Conservation (phyloP, 495 filamentous ascomycete species). For the Hypomontagnella submonticulosa region DNA sequence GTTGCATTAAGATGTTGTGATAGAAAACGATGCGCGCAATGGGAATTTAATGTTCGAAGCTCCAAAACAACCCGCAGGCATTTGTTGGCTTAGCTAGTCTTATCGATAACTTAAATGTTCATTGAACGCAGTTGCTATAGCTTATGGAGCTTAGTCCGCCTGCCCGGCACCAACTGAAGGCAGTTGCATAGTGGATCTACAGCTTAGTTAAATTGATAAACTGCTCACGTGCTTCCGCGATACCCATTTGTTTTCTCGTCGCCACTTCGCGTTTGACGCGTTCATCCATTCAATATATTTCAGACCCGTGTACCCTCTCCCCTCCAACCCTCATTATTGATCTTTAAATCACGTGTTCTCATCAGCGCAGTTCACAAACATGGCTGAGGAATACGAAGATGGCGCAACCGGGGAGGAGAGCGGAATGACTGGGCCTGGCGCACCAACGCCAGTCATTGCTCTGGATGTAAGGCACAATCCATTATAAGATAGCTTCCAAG, state of each 20-base stretch:
- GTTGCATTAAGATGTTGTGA: slow-evolving; percentile 9
- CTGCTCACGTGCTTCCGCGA: slow-evolving; percentile 49
- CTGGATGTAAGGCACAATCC: slow-evolving; percentile 74
- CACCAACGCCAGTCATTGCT: slow-evolving; percentile 87
- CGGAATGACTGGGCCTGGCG: slow-evolving; percentile 81
- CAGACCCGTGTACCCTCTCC: no score
- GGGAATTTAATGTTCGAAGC: slow-evolving; percentile 31
- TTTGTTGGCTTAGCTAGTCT: slow-evolving; percentile 18
- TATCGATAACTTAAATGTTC: slow-evolving; percentile 35
- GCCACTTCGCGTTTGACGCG: slow-evolving; percentile 44
- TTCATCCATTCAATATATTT: slow-evolving; percentile 3
- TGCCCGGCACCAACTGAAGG: not conserved
- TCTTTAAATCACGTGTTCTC: no score
- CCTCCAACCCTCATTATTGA: not conserved
- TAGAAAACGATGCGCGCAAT: slow-evolving; percentile 22
- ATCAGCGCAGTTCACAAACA: slow-evolving; percentile 12
- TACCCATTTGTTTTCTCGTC: slow-evolving; percentile 43
- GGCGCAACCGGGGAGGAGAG: slow-evolving; percentile 55
- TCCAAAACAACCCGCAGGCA: slow-evolving; percentile 28
- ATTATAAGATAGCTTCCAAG: not conserved
- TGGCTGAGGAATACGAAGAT: slow-evolving; percentile 58
- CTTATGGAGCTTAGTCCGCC: not conserved
- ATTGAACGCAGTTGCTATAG: not conserved
- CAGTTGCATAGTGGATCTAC: not conserved
- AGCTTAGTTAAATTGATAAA: slow-evolving; percentile 20